Evolutionary conservation across 805 yeast genomes (phyloP).

Genomic region (Suhomyces pyralidae): DNA sequence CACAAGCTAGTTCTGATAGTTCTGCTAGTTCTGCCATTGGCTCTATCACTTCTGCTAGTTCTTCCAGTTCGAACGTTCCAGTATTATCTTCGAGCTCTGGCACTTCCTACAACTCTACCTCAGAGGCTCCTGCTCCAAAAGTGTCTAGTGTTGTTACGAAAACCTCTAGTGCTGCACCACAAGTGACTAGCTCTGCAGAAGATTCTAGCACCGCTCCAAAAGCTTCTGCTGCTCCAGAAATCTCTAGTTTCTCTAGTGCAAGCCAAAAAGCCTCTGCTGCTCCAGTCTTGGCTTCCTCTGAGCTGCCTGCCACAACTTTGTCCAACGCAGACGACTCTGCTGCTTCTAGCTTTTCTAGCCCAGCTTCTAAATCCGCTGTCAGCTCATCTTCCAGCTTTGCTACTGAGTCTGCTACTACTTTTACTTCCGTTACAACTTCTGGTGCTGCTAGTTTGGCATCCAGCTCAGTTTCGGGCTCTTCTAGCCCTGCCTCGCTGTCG

Average conservation of each 20-base stretch:
- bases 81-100: not conserved
- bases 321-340: not conserved
- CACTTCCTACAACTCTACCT: not conserved
- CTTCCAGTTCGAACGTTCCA: not conserved
- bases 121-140: not conserved
- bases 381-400: not conserved
- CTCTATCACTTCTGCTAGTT: too few species aligned
- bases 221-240: not conserved
- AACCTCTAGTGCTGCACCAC: not conserved
- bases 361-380: not conserved
- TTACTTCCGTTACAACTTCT: too few species aligned
- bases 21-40: too few species aligned
- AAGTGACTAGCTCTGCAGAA: not conserved
- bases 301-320: too few species aligned
- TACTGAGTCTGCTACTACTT: not conserved
- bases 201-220: too few species aligned
- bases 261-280: too few species aligned
- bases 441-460: not conserved
- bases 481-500: not conserved
- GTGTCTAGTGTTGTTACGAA: not conserved
- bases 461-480: too few species aligned
- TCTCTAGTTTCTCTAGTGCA: too few species aligned
- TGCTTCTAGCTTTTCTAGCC: not conserved
- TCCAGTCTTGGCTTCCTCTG: too few species aligned
- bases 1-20: not conserved